Conservation (phyloP, 371 early-diverging fungal genomes). For the Apophysomyces elegans region DNA sequence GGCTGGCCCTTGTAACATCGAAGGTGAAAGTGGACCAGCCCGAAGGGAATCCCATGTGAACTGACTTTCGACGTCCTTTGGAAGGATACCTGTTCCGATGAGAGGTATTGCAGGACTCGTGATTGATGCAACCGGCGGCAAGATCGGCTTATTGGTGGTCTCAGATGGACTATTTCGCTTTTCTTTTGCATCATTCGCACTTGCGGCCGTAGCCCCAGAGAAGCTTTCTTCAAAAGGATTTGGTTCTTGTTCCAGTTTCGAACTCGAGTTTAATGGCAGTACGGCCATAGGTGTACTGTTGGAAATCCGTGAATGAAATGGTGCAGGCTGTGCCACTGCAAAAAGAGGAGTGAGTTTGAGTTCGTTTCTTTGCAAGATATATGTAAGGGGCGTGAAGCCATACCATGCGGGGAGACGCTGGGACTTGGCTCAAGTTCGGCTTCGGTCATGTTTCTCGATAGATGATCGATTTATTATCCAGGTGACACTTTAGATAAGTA, state of each 20-base stretch:
- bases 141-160: slow-evolving; percentile 23
- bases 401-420: slow-evolving; percentile 12
- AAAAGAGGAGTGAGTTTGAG: not conserved
- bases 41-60: slow-evolving; percentile 71
- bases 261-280: slow-evolving; percentile 39
- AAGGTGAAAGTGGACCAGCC: slow-evolving; percentile 78
- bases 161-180: slow-evolving; percentile 2
- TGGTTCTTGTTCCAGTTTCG: slow-evolving; percentile 82
- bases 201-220: slow-evolving; percentile 43
- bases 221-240: slow-evolving; percentile 91
- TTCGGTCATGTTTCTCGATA: slow-evolving; percentile 10
- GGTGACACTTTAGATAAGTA: not conserved
- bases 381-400: slow-evolving; percentile 4
- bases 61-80: slow-evolving; percentile 52
- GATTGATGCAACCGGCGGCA: slow-evolving; percentile 50
- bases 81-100: slow-evolving; percentile 41
- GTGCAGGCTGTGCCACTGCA: not conserved
- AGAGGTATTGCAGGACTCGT: slow-evolving; percentile 46
- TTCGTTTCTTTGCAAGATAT: slow-evolving; percentile 4
- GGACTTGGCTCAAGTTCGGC: slow-evolving; percentile 10
- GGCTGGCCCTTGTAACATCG: slow-evolving; percentile 75
- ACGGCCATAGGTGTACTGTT: slow-evolving; percentile 47
- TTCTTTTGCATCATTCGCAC: slow-evolving; percentile 21
- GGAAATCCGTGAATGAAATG: slow-evolving; percentile 9
- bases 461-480: not conserved